Conservation (phyloP, 2,329 filamentous ascomycete genomes). For the Plenodomus biglobosus region DNA sequence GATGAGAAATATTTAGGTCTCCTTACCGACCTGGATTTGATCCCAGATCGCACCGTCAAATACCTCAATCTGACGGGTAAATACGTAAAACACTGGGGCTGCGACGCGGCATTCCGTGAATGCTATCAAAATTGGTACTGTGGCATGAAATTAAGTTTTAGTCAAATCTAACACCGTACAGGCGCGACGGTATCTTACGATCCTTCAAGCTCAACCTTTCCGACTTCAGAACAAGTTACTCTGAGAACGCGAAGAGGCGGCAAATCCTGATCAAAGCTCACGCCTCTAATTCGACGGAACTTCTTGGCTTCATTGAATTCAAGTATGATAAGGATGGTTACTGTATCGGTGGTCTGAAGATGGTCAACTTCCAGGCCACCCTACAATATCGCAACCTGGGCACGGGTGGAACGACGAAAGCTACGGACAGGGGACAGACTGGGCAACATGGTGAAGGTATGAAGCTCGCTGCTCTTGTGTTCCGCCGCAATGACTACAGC, state of each 20-base stretch:
- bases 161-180: constrained; percentile 3
- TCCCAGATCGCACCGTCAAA: neutral
- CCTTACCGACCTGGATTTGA: neutral
- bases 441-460: constrained; percentile 28
- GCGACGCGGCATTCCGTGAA: constrained; percentile 11
- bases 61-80: constrained; percentile 1
- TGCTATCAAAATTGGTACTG: constrained; percentile 17
- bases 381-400: constrained; percentile 7
- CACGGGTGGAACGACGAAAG: constrained; percentile 17
- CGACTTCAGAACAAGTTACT: constrained; percentile 2
- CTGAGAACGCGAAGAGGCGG: neutral
- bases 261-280: constrained; percentile 1
- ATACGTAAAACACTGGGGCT: constrained; percentile 8
- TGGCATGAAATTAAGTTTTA: neutral
- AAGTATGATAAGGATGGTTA: constrained; percentile 8
- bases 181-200: constrained; percentile 13
- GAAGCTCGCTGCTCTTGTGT: constrained; percentile 17
- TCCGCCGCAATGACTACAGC: constrained; percentile 12
- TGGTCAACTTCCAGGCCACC: constrained; percentile 17
- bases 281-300: neutral
- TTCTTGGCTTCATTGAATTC: constrained; percentile 20
- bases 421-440: constrained; percentile 4
- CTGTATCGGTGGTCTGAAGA: constrained; percentile 8
- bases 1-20: neutral
- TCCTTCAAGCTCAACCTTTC: constrained; percentile 7